Evolutionary conservation across 2,329 filamentous ascomycete species (phyloP).

Genomic region (Aspergillus udagawae): DNA sequence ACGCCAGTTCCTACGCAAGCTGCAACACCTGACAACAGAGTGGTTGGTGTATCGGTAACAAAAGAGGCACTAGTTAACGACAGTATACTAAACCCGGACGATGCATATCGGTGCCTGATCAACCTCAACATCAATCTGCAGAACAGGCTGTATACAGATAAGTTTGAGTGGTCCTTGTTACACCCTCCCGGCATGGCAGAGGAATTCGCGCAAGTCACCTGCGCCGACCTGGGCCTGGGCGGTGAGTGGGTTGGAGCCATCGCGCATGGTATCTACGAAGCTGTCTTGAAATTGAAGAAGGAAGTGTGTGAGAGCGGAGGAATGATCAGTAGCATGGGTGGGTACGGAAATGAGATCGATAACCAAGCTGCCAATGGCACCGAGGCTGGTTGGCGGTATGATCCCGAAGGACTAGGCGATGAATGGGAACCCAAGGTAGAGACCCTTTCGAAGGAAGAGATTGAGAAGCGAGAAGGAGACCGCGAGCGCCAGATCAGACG

Average conservation of each 20-base stretch:
- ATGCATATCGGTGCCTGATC: conserved; percentile 91
- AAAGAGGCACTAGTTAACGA: conserved; percentile 52
- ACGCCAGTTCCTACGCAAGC: conserved; percentile 47
- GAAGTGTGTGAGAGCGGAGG: conserved; percentile 92
- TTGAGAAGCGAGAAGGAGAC: conserved; percentile 94
- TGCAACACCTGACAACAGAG: conserved; percentile 56
- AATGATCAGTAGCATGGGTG: conserved; percentile 69
- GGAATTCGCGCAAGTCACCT: conserved; percentile 86
- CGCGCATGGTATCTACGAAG: conserved; percentile 95
- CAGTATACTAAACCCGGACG: conserved; percentile 80
- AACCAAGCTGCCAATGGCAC: conserved; percentile 79
- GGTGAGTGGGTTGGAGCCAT: conserved; percentile 94
- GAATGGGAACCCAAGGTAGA: conserved; percentile 83
- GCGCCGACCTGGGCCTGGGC: conserved; percentile 80
- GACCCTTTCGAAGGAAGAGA: conserved; percentile 85
- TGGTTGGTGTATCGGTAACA: conserved; percentile 25
- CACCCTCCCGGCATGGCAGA: conserved; percentile 91
- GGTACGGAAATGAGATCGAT: conserved; percentile 67
- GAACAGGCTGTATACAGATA: conserved; percentile 90
- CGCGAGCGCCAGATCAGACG: conserved; percentile 85
- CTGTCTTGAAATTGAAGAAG: conserved; percentile 87
- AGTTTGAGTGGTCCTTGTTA: conserved; percentile 94
- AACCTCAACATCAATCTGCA: conserved; percentile 86
- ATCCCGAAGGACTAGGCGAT: conserved; percentile 80
- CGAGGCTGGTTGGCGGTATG: conserved; percentile 94